A percentile compares a stretch with the other conserved stretches of the same genome.
Conservation (phyloP, 345 rosid species). For the Psidium friedrichsthalianum region DNA sequence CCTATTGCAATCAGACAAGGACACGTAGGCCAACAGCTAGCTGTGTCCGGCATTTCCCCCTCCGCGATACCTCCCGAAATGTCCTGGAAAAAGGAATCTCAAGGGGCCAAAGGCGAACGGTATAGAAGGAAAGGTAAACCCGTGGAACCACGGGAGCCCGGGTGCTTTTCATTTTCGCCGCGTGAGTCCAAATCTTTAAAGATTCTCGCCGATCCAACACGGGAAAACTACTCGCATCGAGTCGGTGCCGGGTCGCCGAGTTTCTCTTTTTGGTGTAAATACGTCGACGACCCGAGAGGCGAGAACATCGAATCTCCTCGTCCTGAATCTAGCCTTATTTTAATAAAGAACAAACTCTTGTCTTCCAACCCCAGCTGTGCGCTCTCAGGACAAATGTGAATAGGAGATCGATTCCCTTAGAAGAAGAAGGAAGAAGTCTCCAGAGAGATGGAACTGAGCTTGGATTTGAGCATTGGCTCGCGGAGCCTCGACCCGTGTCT, state of each 20-base stretch:
- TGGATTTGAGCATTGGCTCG: conserved; percentile 36
- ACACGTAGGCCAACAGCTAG: not conserved
- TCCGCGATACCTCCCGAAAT: no score
- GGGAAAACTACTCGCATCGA: not conserved
- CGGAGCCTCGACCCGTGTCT: conserved; percentile 33
- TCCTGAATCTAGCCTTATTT: no score
- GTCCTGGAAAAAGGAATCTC: no score
- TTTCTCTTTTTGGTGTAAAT: not conserved
- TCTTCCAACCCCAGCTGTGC: not conserved
- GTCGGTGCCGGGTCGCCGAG: not conserved
- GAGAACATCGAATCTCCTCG: no score
- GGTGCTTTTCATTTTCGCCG: not conserved
- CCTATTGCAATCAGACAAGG: not conserved
- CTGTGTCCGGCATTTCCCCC: not conserved
- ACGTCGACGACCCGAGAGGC: not conserved
- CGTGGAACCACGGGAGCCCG: no score
- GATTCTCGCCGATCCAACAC: not conserved
- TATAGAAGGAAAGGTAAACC: no score
- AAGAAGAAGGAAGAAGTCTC: not conserved
- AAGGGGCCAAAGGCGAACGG: no score
- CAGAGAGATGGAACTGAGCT: conserved; percentile 40
- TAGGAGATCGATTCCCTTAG: not conserved
- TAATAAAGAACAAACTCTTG: no score
- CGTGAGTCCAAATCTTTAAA: not conserved
- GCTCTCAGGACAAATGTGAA: not conserved